These are phyloP conservation scores for Talaromyces trachyspermus DNA, from an alignment of 495 filamentous ascomycete genomes.

Conservation along the genomic window DNA sequence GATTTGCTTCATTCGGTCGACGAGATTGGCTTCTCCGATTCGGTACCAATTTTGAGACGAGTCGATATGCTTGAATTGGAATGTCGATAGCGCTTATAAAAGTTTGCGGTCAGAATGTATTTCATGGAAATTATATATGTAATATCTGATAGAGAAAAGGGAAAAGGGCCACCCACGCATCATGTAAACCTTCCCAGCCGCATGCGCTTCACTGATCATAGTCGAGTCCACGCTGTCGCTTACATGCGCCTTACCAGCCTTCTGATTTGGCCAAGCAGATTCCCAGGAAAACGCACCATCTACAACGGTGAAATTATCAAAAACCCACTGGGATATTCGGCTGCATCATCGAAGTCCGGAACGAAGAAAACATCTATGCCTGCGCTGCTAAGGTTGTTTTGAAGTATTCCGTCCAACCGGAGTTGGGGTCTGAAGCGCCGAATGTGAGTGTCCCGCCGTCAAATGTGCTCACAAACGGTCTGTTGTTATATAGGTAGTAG, in stretches of 20 bases:
- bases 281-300: slow-evolving; percentile 31
- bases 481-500: slow-evolving; percentile 7
- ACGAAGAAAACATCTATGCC: slow-evolving; percentile 16
- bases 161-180: slow-evolving; percentile 15
- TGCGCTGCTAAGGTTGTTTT: slow-evolving; percentile 5
- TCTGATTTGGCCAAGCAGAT: slow-evolving; percentile 21
- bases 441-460: slow-evolving; percentile 12
- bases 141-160: background rate
- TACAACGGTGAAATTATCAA: slow-evolving; percentile 10
- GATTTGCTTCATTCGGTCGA: slow-evolving; percentile 21
- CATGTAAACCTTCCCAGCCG: slow-evolving; percentile 22
- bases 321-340: slow-evolving; percentile 14
- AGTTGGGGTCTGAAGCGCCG: slow-evolving; percentile 1
- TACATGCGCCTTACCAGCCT: slow-evolving; percentile 14
- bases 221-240: slow-evolving; percentile 12
- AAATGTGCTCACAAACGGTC: slow-evolving; percentile 12
- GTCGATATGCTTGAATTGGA: slow-evolving; percentile 37
- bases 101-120: too few species aligned
- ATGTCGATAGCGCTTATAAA: slow-evolving; percentile 21
- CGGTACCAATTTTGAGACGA: slow-evolving; percentile 32
- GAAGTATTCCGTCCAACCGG: slow-evolving; percentile 8
- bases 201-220: slow-evolving; percentile 15
- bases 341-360: slow-evolving; percentile 16
- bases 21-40: slow-evolving; percentile 31
- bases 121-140: too few species aligned